These are phyloP conservation scores for Eucalyptus urophylla DNA, from an alignment of 345 rosid genomes.

Conservation along the genomic window DNA sequence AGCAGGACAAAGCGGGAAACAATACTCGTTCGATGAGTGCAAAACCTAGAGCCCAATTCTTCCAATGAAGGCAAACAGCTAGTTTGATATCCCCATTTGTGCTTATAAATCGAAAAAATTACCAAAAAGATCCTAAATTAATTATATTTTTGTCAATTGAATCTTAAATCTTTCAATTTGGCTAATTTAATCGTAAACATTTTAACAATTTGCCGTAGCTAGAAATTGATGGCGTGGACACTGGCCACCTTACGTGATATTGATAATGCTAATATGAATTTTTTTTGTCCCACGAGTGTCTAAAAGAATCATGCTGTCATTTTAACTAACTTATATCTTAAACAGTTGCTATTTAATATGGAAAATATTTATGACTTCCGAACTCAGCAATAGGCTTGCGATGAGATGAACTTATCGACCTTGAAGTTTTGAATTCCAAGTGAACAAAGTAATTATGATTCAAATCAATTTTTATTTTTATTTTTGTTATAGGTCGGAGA, in stretches of 20 bases:
- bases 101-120: not conserved
- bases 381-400: fast-evolving
- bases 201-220: too few relatives aligned
- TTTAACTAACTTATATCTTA: not conserved
- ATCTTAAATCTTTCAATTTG: too few relatives aligned
- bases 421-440: fast-evolving
- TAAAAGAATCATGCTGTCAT: fast-evolving
- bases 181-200: fast-evolving
- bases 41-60: not conserved
- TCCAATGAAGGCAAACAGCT: not conserved
- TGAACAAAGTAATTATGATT: not conserved
- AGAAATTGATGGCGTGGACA: not conserved
- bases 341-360: not conserved
- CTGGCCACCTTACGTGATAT: fast-evolving
- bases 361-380: not conserved
- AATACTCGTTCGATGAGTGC: not conserved
- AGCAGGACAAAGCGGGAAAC: not conserved
- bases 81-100: not conserved
- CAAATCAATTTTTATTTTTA: not conserved
- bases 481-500: not conserved
- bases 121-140: not conserved
- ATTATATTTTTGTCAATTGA: too few relatives aligned
- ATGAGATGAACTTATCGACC: not conserved
- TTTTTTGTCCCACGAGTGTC: not conserved
- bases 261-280: fast-evolving